These are phyloP conservation scores for Nemania abortiva DNA, from an alignment of 2,329 filamentous ascomycete genomes.

Conservation along the genomic window DNA sequence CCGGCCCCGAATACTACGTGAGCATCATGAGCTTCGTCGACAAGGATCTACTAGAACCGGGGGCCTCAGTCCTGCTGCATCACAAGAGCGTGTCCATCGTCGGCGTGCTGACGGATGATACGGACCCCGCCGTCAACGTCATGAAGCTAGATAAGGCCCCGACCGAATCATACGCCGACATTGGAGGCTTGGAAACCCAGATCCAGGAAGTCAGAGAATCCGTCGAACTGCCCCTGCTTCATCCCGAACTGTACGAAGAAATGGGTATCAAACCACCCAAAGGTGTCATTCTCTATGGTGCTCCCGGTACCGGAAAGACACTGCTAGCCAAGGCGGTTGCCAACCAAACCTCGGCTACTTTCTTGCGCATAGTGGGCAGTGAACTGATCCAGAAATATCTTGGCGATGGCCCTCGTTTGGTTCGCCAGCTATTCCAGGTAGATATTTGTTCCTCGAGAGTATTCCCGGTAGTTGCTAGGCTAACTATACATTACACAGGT, in stretches of 20 bases:
- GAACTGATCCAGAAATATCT: constrained; percentile 99
- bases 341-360: constrained; percentile 98
- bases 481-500: constrained; percentile 65
- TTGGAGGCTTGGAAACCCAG: constrained; percentile 93
- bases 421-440: constrained; percentile 94
- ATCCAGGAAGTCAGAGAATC: constrained; percentile 99
- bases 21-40: constrained; percentile 99
- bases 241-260: constrained; percentile 98
- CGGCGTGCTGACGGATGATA: constrained; percentile 94
- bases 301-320: constrained; percentile 96
- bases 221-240: constrained; percentile 92
- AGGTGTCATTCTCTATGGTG: constrained; percentile 98
- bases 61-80: constrained; percentile 93
- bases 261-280: constrained; percentile 99
- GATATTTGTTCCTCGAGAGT: constrained; percentile 36
- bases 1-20: constrained; percentile 98
- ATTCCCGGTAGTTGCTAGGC: constrained; percentile 11
- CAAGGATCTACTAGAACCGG: constrained; percentile 96
- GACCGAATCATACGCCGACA: constrained; percentile 97
- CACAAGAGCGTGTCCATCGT: constrained; percentile 99
- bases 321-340: constrained; percentile 96
- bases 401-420: constrained; percentile 92
- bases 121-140: constrained; percentile 93
- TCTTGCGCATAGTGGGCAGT: constrained; percentile 95
- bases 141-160: constrained; percentile 99